Conservation (phyloP, 75 land plant species). For the Cunninghamia lanceolata region DNA sequence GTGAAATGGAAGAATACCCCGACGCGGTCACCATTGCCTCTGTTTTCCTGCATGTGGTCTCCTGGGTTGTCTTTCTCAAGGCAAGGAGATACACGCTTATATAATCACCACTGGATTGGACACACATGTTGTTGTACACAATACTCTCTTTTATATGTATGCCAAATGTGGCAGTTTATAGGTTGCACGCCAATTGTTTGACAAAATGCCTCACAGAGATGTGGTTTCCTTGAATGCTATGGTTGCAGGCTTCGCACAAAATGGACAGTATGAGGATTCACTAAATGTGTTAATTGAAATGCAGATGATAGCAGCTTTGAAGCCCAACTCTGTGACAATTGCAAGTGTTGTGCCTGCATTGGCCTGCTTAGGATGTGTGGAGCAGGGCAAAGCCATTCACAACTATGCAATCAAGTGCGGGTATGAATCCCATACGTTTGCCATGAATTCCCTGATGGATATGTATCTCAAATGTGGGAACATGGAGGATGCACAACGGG, state of each 20-base stretch:
- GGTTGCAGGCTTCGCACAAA: constrained; percentile 11
- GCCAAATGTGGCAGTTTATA: constrained; percentile 1
- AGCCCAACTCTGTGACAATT: constrained; percentile 4
- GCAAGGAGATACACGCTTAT: constrained; percentile 6
- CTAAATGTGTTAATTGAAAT: constrained; percentile 6
- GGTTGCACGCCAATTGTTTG: constrained; percentile 13
- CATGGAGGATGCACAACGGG: constrained; percentile 17
- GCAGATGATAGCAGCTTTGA: neutral
- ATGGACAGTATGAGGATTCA: neutral
- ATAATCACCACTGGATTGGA: constrained; percentile 10
- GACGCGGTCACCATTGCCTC: constrained; percentile 32
- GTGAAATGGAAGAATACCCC: constrained; percentile 30
- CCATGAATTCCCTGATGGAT: constrained; percentile 12
- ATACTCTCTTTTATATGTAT: constrained; percentile 18
- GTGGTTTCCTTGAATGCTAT: constrained; percentile 13
- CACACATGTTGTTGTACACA: neutral
- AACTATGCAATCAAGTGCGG: constrained; percentile 8
- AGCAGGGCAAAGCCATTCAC: constrained; percentile 11
- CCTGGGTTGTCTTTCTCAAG: neutral
- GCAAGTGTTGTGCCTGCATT: constrained; percentile 14
- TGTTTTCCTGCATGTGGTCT: constrained; percentile 28
- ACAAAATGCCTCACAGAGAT: constrained; percentile 6
- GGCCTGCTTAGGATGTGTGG: neutral
- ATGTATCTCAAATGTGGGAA: constrained; percentile 21
- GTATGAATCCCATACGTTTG: constrained; percentile 8